Conservation (phyloP, 305 asterid genomes). For the Fraxinus xanthoxyloides region DNA sequence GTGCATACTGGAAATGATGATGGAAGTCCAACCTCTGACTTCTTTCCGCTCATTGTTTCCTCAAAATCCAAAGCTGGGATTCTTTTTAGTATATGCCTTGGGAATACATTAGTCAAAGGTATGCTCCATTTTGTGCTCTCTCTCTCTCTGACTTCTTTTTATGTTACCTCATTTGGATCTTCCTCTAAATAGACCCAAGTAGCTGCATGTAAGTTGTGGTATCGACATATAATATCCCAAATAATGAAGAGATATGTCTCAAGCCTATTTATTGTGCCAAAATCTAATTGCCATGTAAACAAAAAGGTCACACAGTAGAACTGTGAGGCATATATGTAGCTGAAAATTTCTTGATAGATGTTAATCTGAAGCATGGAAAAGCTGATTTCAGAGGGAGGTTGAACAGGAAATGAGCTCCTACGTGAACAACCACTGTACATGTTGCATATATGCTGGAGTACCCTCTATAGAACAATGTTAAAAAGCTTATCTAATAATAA, state of each 20-base stretch:
- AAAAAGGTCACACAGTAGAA: slow-evolving; percentile 8
- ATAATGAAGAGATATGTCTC: slow-evolving; percentile 10
- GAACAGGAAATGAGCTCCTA: neutral
- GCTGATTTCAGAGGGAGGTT: neutral
- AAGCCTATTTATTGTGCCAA: slow-evolving; percentile 8
- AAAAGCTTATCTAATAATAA: neutral
- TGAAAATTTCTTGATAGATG: neutral
- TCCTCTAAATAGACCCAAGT: neutral
- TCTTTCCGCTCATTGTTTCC: slow-evolving; percentile 79
- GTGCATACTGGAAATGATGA: slow-evolving; percentile 69
- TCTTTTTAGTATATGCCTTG: slow-evolving; percentile 71
- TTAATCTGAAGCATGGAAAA: neutral
- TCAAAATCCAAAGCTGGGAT: slow-evolving; percentile 85
- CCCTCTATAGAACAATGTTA: neutral
- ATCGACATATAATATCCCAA: slow-evolving; percentile 12
- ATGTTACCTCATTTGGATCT: slow-evolving; percentile 11
- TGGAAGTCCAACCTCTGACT: slow-evolving; percentile 71
- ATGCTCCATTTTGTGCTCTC: slow-evolving; percentile 9
- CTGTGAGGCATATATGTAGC: slow-evolving; percentile 5
- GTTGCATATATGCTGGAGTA: neutral
- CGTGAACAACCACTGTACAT: neutral
- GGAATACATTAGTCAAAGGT: slow-evolving; percentile 48
- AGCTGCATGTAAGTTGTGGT: neutral
- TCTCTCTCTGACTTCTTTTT: slow-evolving; percentile 15
- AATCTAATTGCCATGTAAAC: neutral